phyloP scores from a whole-genome alignment of 306 rosid genomes.

The Acmispon strigosus region DNA sequence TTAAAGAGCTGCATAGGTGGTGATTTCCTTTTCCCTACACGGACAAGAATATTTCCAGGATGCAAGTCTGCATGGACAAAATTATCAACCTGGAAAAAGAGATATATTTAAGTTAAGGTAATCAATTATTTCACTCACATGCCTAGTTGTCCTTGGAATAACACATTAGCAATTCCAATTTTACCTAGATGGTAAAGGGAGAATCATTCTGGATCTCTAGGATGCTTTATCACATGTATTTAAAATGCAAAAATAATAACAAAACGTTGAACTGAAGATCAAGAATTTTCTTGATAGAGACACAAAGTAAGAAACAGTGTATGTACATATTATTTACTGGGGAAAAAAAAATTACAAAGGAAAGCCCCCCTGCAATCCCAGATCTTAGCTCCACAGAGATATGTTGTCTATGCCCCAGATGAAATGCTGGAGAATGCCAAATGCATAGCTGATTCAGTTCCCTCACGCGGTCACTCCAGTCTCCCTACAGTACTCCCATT shows the following conservation, averaged over 20 bases:
- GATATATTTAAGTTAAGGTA: slow-evolving; percentile 16
- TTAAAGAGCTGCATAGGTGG: slow-evolving; percentile 40
- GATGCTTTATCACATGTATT: slow-evolving; percentile 4
- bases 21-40: slow-evolving; percentile 31
- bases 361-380: too few relatives aligned
- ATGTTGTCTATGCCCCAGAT: too few relatives aligned
- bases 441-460: too few relatives aligned
- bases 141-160: not conserved
- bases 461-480: too few relatives aligned
- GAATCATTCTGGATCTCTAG: not conserved
- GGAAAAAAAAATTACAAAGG: too few relatives aligned
- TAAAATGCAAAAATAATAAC: not conserved
- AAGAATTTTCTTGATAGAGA: not conserved
- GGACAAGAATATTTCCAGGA: slow-evolving; percentile 86
- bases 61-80: slow-evolving; percentile 90
- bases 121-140: slow-evolving; percentile 8
- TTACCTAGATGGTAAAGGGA: slow-evolving; percentile 1
- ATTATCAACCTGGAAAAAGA: slow-evolving; percentile 64
- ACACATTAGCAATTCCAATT: not conserved
- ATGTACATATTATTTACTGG: too few relatives aligned
- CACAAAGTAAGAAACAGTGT: too few relatives aligned
- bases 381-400: too few relatives aligned
- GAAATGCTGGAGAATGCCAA: too few relatives aligned
- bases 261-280: not conserved
- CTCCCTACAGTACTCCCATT: too few relatives aligned